Percentiles rank a stretch among this genome's conserved stretches.
Conservation (phyloP, 768 basidiomycete species). For the Nidula microcarpa region DNA sequence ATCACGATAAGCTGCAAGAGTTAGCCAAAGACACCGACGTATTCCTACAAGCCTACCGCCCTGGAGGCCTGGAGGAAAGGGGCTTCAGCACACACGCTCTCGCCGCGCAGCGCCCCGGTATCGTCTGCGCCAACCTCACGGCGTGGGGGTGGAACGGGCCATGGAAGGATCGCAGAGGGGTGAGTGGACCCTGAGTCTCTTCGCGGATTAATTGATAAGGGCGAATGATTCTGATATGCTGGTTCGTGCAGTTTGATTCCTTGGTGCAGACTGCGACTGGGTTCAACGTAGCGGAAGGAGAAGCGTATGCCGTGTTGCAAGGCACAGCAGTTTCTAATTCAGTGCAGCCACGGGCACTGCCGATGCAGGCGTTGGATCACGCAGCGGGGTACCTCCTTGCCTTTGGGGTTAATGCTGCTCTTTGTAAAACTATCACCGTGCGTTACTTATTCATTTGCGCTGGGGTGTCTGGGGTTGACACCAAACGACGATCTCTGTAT, state of each 20-base stretch:
- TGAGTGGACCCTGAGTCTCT: constrained; percentile 15
- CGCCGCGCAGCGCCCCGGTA: constrained; percentile 33
- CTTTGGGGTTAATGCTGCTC: constrained; percentile 54
- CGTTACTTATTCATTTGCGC: no score
- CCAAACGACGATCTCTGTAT: background rate
- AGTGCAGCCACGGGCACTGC: constrained; percentile 33
- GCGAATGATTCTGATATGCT: no score
- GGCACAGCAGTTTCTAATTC: background rate
- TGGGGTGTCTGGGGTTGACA: no score
- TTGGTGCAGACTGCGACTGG: constrained; percentile 61
- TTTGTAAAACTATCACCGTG: constrained; percentile 50
- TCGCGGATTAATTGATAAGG: no score
- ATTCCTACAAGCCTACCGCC: constrained; percentile 61
- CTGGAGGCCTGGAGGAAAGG: constrained; percentile 41
- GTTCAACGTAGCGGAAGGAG: constrained; percentile 55
- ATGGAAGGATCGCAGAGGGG: constrained; percentile 51
- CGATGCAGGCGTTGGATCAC: constrained; percentile 60
- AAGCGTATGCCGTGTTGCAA: constrained; percentile 27
- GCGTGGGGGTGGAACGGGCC: constrained; percentile 60
- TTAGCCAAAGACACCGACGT: constrained; percentile 47
- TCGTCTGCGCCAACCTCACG: constrained; percentile 50
- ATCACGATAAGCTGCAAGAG: constrained; percentile 23
- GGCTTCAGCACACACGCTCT: constrained; percentile 46
- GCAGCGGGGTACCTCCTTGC: constrained; percentile 57
- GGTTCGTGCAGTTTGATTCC: constrained; percentile 49